Percentiles rank a stretch among this genome's conserved stretches.
phyloP scores from a whole-genome alignment of 2,329 filamentous ascomycete species.

The Phyllosticta paracitricarpa region DNA sequence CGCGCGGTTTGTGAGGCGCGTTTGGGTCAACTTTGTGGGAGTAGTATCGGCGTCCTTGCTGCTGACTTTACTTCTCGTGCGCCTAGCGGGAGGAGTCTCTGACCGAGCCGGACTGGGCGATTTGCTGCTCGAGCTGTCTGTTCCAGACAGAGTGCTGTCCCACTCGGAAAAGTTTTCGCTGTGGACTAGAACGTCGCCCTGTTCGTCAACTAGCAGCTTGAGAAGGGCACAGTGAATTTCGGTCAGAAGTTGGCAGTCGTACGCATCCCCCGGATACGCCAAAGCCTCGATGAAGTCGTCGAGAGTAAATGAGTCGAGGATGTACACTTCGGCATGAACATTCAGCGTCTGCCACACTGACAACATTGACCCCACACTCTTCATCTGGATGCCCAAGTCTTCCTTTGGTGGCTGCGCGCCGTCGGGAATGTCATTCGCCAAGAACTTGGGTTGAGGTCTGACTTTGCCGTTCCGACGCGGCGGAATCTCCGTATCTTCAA shows the following conservation, averaged over 20 bases:
- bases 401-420: constrained; percentile 30
- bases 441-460: constrained; percentile 68
- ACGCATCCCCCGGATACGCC: constrained; percentile 61
- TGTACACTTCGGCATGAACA: constrained; percentile 92
- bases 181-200: constrained; percentile 70
- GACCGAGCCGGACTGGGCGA: constrained; percentile 33
- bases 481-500: constrained; percentile 80
- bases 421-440: constrained; percentile 51
- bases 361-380: constrained; percentile 73
- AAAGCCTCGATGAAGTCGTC: constrained; percentile 91
- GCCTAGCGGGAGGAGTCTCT: constrained; percentile 59
- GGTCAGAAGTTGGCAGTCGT: constrained; percentile 73
- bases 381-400: constrained; percentile 57
- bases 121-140: constrained; percentile 38
- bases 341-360: constrained; percentile 97
- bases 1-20: constrained; percentile 44
- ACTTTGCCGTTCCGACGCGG: constrained; percentile 52
- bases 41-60: neutral
- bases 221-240: constrained; percentile 88
- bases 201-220: constrained; percentile 71
- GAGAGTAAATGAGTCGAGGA: constrained; percentile 93
- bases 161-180: constrained; percentile 49
- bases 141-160: constrained; percentile 31
- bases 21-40: neutral
- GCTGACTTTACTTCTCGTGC: constrained; percentile 76